Evolutionary conservation across 2,329 filamentous ascomycete genomes (phyloP).

Genomic region (Claviceps africana): DNA sequence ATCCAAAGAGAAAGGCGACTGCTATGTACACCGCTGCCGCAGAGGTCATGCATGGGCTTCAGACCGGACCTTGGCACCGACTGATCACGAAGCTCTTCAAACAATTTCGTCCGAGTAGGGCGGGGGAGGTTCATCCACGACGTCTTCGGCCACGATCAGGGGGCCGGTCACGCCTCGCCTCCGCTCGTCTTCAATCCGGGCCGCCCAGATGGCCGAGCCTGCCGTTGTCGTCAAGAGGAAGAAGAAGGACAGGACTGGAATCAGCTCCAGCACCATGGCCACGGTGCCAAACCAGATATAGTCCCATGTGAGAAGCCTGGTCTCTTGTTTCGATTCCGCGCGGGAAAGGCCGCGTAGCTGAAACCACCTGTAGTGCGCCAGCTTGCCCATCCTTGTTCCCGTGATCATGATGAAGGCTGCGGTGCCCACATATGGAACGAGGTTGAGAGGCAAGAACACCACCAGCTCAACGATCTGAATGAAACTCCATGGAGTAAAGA

Average conservation of each 20-base stretch:
- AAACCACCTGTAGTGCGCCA: conserved; percentile 87
- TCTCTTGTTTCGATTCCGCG: conserved; percentile 57
- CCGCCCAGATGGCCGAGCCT: conserved; percentile 77
- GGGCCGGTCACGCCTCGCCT: conserved; percentile 7
- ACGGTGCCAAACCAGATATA: conserved; percentile 91
- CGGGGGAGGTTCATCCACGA: conserved; percentile 12
- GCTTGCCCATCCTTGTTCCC: conserved; percentile 72
- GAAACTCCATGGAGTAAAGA: conserved; percentile 80
- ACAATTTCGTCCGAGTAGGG: conserved; percentile 15
- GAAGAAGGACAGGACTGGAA: conserved; percentile 84
- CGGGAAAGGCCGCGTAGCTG: conserved; percentile 61
- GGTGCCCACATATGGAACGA: conserved; percentile 71
- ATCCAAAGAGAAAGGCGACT: neutral
- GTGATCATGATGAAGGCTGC: conserved; percentile 80
- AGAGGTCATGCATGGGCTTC: neutral
- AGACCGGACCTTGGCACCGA: neutral
- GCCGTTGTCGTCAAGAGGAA: conserved; percentile 79
- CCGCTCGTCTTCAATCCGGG: conserved; percentile 54
- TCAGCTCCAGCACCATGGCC: conserved; percentile 70
- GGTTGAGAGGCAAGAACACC: conserved; percentile 66
- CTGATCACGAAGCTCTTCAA: neutral
- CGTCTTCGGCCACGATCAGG: conserved; percentile 8
- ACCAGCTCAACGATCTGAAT: conserved; percentile 83
- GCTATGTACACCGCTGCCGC: neutral
- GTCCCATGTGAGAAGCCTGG: conserved; percentile 56